Evolutionary conservation across 805 yeast species (phyloP).

Genomic region (Kazachstania viticola): DNA sequence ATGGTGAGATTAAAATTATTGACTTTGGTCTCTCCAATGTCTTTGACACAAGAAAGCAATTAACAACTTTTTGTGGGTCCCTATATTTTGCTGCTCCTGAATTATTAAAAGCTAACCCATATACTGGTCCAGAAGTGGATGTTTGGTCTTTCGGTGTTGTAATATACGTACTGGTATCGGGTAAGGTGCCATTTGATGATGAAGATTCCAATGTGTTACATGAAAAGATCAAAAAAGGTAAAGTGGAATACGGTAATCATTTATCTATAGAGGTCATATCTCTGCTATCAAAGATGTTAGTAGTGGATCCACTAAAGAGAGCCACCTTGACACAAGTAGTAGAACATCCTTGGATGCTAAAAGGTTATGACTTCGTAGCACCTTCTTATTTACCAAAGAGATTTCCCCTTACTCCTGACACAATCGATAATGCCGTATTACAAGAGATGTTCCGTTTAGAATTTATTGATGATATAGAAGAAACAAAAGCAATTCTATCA

Average conservation of each 20-base stretch:
- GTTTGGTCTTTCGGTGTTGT: constrained; percentile 98
- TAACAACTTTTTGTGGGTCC: constrained; percentile 94
- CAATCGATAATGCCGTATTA: constrained; percentile 43
- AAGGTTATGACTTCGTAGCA: constrained; percentile 66
- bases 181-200: constrained; percentile 97
- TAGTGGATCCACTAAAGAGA: constrained; percentile 76
- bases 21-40: constrained; percentile 93
- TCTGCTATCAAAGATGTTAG: constrained; percentile 75
- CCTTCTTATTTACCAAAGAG: constrained; percentile 68
- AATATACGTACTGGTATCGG: constrained; percentile 87
- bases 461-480: constrained; percentile 54
- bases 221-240: constrained; percentile 85
- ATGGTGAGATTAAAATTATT: constrained; percentile 89
- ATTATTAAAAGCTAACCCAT: constrained; percentile 81
- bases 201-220: constrained; percentile 85
- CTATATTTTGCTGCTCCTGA: constrained; percentile 98
- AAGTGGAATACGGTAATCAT: constrained; percentile 81
- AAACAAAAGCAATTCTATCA: constrained; percentile 44
- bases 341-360: constrained; percentile 89
- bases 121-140: constrained; percentile 94
- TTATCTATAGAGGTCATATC: constrained; percentile 73
- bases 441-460: constrained; percentile 69
- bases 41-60: constrained; percentile 55
- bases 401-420: constrained; percentile 42
- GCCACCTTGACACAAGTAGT: constrained; percentile 70